Evolutionary conservation across 495 filamentous ascomycete species (phyloP).

Genomic region (Aspergillus incahuasiensis): DNA sequence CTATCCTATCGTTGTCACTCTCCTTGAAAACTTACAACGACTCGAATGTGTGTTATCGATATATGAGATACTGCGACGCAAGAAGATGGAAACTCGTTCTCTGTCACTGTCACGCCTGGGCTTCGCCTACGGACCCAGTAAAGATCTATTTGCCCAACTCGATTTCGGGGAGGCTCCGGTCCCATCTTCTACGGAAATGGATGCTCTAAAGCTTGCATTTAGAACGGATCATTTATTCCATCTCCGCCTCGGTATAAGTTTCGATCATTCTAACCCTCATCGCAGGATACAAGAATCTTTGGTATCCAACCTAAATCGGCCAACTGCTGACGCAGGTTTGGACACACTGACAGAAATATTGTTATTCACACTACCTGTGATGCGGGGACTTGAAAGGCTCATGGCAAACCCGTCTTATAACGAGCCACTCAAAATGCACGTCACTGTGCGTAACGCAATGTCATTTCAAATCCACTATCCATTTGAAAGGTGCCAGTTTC

Average conservation of each 20-base stretch:
- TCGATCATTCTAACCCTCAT: slow-evolving; percentile 71
- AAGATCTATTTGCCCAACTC: slow-evolving; percentile 28
- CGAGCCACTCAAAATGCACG: slow-evolving; percentile 27
- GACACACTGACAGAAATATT: slow-evolving; percentile 51
- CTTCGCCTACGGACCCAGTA: slow-evolving; percentile 34
- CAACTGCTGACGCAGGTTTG: slow-evolving; percentile 43
- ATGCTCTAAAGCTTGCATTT: slow-evolving; percentile 21
- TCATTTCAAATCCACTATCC: slow-evolving; percentile 44
- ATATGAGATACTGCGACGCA: slow-evolving; percentile 33
- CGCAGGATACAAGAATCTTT: slow-evolving; percentile 64
- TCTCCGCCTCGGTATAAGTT: slow-evolving; percentile 30
- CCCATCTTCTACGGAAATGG: slow-evolving; percentile 16
- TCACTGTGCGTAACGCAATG: slow-evolving; percentile 39
- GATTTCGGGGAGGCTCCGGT: slow-evolving; percentile 25
- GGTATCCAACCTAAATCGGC: slow-evolving; percentile 54
- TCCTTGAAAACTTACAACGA: slow-evolving; percentile 39
- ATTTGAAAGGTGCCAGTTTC: slow-evolving; percentile 32
- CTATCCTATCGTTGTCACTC: slow-evolving; percentile 27
- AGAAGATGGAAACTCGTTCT: slow-evolving; percentile 28
- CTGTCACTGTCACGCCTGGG: slow-evolving; percentile 35
- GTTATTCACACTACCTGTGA: slow-evolving; percentile 60
- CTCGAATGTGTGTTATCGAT: slow-evolving; percentile 41
- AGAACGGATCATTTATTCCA: slow-evolving; percentile 28
- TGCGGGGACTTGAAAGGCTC: slow-evolving; percentile 55
- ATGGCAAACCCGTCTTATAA: slow-evolving; percentile 23